phyloP scores from a whole-genome alignment of 106 monocot species.

The Dioscorea dumetorum region DNA sequence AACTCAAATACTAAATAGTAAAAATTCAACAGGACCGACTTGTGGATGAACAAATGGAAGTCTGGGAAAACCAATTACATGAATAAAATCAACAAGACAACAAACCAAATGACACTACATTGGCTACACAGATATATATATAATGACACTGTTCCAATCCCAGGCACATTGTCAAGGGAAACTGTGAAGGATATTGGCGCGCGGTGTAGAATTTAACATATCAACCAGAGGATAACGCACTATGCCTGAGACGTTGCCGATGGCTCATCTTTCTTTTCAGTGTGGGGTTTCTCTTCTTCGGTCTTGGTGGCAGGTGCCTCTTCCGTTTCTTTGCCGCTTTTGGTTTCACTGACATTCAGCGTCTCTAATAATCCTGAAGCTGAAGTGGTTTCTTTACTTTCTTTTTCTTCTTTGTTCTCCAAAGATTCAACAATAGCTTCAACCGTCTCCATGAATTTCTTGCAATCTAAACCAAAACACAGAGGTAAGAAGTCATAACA shows the following conservation, averaged over 20 bases:
- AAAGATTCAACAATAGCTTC: conserved; percentile 66
- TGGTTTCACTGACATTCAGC: conserved; percentile 38
- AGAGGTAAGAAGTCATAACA: no score
- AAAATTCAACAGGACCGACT: no score
- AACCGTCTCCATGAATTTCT: conserved; percentile 74
- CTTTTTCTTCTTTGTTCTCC: conserved; percentile 41
- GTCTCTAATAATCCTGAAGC: conserved; percentile 57
- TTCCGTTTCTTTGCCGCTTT: conserved; percentile 9
- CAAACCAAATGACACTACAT: no score
- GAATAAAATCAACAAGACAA: no score
- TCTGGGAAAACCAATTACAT: no score
- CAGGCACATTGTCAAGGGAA: no score
- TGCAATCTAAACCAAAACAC: conserved; percentile 47
- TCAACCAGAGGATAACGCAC: neutral
- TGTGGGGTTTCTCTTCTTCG: conserved; percentile 9
- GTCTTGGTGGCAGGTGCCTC: conserved; percentile 1
- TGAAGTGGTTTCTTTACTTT: conserved; percentile 29
- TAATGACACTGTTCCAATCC: no score
- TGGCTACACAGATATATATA: no score
- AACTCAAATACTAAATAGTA: no score
- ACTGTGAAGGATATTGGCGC: no score
- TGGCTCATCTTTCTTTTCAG: conserved; percentile 18
- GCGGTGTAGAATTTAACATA: neutral
- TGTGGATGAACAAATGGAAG: no score
- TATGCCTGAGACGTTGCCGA: neutral